Evolutionary conservation across 139 green algal genomes (phyloP).

Genomic region (Auxenochlorella pyrenoidosa): DNA sequence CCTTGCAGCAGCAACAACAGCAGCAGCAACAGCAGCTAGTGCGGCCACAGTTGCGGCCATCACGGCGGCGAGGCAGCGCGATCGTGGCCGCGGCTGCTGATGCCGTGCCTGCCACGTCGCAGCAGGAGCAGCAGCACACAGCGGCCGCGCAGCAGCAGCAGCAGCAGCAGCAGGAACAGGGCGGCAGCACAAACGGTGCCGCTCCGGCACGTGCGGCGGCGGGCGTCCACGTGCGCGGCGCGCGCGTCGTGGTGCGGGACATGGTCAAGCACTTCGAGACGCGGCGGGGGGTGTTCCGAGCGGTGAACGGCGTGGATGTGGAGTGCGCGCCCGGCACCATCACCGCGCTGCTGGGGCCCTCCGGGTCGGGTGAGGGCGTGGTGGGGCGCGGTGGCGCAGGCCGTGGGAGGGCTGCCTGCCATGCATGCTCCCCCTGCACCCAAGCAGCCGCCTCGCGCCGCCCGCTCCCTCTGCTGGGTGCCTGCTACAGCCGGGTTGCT

Average conservation of each 20-base stretch:
- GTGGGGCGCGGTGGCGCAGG: no score
- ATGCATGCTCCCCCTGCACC: no score
- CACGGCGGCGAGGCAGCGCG: not conserved
- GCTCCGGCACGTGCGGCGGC: not conserved
- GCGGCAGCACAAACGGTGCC: not conserved
- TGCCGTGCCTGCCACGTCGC: not conserved
- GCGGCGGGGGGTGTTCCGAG: conserved; percentile 66
- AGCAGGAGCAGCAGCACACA: not conserved
- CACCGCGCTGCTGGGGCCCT: conserved; percentile 82
- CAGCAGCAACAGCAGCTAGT: not conserved
- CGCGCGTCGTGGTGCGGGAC: conserved; percentile 52
- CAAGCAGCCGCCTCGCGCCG: no score
- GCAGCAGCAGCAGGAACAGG: conserved; percentile 5
- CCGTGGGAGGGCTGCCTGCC: not conserved
- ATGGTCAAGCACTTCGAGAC: conserved; percentile 83
- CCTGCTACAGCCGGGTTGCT: no score
- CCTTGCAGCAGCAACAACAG: not conserved
- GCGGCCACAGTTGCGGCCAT: not conserved
- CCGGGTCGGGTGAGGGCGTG: conserved; percentile 58
- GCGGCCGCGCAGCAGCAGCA: conserved; percentile 5
- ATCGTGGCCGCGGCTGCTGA: not conserved
- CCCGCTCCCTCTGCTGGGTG: not conserved
- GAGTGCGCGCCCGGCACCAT: conserved; percentile 74
- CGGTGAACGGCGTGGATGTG: conserved; percentile 72
- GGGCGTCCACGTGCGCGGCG: not conserved